Percentiles rank a stretch among this genome's conserved stretches.
These are phyloP conservation scores for Glebionis coronaria DNA, from an alignment of 129 eudicot species.

Conservation along the genomic window DNA sequence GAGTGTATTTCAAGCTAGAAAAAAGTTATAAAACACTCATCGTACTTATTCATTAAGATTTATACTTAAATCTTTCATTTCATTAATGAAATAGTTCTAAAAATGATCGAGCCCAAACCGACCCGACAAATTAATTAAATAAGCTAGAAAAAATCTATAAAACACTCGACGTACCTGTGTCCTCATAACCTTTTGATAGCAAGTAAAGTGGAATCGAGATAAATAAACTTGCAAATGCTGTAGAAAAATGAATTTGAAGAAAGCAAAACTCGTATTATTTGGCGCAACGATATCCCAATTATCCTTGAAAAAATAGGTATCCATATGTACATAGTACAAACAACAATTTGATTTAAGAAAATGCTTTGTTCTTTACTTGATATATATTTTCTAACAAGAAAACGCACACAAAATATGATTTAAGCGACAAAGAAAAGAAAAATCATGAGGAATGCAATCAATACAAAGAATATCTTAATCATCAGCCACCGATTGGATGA, in stretches of 20 bases:
- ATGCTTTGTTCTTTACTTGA: constrained; percentile 9
- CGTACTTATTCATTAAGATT: too few species aligned
- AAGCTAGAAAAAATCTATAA: too few species aligned
- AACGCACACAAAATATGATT: constrained; percentile 3
- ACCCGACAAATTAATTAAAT: too few species aligned
- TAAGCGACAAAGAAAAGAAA: constrained; percentile 82
- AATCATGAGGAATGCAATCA: constrained; percentile 74
- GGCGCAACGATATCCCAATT: not conserved
- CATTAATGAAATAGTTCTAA: too few species aligned
- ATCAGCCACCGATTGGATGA: constrained; percentile 89
- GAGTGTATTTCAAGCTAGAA: too few species aligned
- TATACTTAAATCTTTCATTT: too few species aligned
- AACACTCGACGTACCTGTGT: too few species aligned
- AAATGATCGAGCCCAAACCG: too few species aligned
- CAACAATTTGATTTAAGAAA: constrained; percentile 19
- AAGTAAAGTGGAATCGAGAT: too few species aligned
- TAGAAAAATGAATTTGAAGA: not conserved
- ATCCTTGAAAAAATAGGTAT: constrained; percentile 8
- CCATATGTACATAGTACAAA: constrained; percentile 14
- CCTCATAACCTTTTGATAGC: too few species aligned
- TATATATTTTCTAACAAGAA: constrained; percentile 12
- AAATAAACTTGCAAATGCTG: too few species aligned
- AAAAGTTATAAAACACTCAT: too few species aligned
- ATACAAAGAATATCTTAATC: constrained; percentile 87
- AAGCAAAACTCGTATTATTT: not conserved